Percentiles rank a stretch among this genome's conserved stretches.
phyloP scores from a whole-genome alignment of 2,329 filamentous ascomycete genomes.

The Cladosporium sp. region DNA sequence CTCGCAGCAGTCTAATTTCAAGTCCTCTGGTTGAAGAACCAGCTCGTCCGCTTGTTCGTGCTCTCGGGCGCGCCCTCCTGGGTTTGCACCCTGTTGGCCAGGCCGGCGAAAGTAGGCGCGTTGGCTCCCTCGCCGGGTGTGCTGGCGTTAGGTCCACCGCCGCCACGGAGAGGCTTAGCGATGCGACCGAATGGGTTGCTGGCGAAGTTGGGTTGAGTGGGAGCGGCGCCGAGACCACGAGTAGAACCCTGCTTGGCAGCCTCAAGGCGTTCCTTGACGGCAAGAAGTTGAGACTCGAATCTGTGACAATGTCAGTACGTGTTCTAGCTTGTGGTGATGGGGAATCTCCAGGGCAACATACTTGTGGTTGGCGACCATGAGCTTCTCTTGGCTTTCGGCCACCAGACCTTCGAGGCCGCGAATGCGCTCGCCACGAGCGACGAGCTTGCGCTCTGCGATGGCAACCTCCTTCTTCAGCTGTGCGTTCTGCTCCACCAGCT shows the following conservation, averaged over 20 bases:
- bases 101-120: conserved; percentile 43
- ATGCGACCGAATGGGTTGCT: conserved; percentile 73
- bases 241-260: conserved; percentile 90
- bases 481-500: conserved; percentile 97
- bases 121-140: conserved; percentile 41
- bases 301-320: conserved; percentile 49
- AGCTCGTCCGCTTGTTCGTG: conserved; percentile 28
- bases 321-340: background rate
- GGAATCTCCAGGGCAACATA: conserved; percentile 51
- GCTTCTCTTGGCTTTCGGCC: conserved; percentile 97
- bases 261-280: conserved; percentile 96
- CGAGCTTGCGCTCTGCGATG: conserved; percentile 95
- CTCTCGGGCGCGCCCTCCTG: conserved; percentile 18
- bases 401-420: conserved; percentile 87
- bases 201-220: conserved; percentile 44
- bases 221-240: conserved; percentile 62
- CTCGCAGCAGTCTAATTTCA: conserved; percentile 16
- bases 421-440: conserved; percentile 95
- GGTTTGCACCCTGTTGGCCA: conserved; percentile 26
- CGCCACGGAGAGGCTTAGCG: conserved; percentile 64
- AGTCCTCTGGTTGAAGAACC: conserved; percentile 35
- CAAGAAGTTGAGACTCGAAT: conserved; percentile 94
- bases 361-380: conserved; percentile 96
- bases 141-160: conserved; percentile 41
- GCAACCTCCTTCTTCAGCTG: conserved; percentile 98